phyloP scores from a whole-genome alignment of 768 basidiomycete species.

The Tylopilus rubrobrunneus region DNA sequence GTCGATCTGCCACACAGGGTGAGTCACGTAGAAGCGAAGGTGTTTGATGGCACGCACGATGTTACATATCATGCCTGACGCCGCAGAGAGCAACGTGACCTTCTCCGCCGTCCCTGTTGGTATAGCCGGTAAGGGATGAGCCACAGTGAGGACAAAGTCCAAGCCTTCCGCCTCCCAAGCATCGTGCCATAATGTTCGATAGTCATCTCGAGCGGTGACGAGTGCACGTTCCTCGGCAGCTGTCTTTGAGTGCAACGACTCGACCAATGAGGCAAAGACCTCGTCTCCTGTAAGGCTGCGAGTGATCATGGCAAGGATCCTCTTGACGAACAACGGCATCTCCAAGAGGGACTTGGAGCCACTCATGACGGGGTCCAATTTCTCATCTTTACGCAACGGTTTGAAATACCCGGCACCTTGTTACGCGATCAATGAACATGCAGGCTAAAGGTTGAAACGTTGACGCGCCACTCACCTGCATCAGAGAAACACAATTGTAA shows the following conservation, averaged over 20 bases:
- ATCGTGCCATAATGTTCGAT: constrained; percentile 34
- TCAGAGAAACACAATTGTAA: constrained; percentile 56
- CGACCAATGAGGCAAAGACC: constrained; percentile 27
- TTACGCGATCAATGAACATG: neutral
- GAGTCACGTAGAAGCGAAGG: neutral
- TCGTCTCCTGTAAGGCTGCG: constrained; percentile 28
- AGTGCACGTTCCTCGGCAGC: constrained; percentile 26
- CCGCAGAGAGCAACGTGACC: constrained; percentile 32
- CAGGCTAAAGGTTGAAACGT: neutral
- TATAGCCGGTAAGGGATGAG: constrained; percentile 38
- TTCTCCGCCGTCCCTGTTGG: constrained; percentile 33
- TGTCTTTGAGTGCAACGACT: constrained; percentile 34
- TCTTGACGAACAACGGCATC: constrained; percentile 37
- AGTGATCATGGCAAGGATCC: constrained; percentile 38
- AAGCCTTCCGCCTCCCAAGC: constrained; percentile 35
- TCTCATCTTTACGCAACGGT: constrained; percentile 33
- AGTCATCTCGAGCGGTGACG: constrained; percentile 25
- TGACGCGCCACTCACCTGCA: constrained; percentile 36
- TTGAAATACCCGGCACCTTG: constrained; percentile 45
- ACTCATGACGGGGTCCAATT: constrained; percentile 30
- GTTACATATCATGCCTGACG: constrained; percentile 40
- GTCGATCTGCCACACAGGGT: constrained; percentile 41
- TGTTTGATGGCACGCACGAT: constrained; percentile 31
- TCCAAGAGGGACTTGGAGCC: constrained; percentile 21
- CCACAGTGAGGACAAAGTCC: constrained; percentile 40